A percentile compares a stretch with the other conserved stretches of the same genome.
Evolutionary conservation across 2,329 filamentous ascomycete species (phyloP).

Genomic region (Chalaropsis ovoidea): DNA sequence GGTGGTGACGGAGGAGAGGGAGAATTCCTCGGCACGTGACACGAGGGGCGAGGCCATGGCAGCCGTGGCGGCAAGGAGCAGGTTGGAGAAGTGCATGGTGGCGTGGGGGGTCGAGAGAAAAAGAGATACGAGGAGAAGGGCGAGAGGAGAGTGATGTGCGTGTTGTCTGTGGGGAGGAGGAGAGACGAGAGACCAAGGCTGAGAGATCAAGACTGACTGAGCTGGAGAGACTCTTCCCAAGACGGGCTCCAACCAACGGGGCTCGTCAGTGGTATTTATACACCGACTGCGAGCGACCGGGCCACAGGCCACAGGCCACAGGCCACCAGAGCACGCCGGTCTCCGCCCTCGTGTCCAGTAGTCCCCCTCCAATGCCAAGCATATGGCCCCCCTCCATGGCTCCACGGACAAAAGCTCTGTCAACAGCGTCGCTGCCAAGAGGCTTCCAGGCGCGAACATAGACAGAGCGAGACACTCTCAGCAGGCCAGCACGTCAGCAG

Average conservation of each 20-base stretch:
- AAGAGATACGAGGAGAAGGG: neutral
- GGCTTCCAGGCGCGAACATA: neutral
- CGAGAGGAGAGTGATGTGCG: neutral
- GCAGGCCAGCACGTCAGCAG: neutral
- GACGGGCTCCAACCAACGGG: neutral
- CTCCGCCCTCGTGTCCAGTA: neutral
- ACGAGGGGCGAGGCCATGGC: constrained; percentile 1
- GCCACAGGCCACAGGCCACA: neutral
- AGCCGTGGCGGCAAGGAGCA: constrained; percentile 12
- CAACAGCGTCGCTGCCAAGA: neutral
- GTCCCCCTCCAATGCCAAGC: constrained; percentile 5
- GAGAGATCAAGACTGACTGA: neutral
- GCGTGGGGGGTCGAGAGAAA: neutral
- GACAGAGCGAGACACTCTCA: neutral
- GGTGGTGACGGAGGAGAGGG: neutral
- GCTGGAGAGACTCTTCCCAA: neutral
- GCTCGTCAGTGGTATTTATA: constrained; percentile 7
- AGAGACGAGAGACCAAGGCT: neutral
- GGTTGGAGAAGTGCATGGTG: constrained; percentile 15
- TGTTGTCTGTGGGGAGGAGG: neutral
- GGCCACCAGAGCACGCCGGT: neutral
- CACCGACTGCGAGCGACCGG: no score
- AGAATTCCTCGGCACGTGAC: neutral
- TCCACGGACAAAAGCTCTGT: constrained; percentile 3
- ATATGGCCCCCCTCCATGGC: neutral